phyloP scores from a whole-genome alignment of 2,329 filamentous ascomycete species.

The Orbilia brochopaga region DNA sequence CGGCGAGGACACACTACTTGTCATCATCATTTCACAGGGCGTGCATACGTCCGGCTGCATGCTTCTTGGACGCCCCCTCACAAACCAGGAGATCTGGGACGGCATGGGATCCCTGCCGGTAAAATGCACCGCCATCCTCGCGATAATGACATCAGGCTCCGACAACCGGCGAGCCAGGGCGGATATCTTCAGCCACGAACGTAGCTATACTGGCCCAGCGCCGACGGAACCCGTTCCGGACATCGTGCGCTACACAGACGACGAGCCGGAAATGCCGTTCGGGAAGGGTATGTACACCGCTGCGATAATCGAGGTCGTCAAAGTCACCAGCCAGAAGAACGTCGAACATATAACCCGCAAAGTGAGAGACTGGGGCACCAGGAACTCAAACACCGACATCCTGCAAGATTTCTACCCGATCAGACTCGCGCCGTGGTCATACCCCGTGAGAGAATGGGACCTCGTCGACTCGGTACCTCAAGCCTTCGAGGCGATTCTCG shows the following conservation, averaged over 20 bases:
- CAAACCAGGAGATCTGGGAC: slow-evolving; percentile 24
- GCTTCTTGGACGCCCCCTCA: slow-evolving; percentile 18
- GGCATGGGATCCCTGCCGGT: slow-evolving; percentile 25
- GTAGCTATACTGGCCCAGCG: background rate
- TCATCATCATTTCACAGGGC: slow-evolving; percentile 27
- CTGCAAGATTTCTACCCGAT: slow-evolving; percentile 6
- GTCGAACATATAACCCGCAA: slow-evolving; percentile 5
- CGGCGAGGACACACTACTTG: slow-evolving; percentile 9
- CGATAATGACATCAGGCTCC: slow-evolving; percentile 16
- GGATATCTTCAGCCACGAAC: background rate
- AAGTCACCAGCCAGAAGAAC: background rate
- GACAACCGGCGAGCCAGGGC: slow-evolving; percentile 18
- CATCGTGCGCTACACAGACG: background rate
- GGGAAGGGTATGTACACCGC: slow-evolving; percentile 18
- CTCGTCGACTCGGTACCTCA: slow-evolving; percentile 7
- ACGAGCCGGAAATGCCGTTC: background rate
- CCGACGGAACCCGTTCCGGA: slow-evolving; percentile 11
- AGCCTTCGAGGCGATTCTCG: slow-evolving; percentile 6
- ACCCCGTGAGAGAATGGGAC: slow-evolving; percentile 15
- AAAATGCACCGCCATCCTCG: slow-evolving; percentile 21
- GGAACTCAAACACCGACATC: background rate
- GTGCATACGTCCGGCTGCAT: slow-evolving; percentile 26
- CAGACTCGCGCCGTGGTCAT: slow-evolving; percentile 33
- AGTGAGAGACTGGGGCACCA: slow-evolving; percentile 14
- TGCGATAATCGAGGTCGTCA: slow-evolving; percentile 26